Base-by-base conservation (phyloP, 2,329 filamentous ascomycete genomes). In the Claviceps digitariae region DNA sequence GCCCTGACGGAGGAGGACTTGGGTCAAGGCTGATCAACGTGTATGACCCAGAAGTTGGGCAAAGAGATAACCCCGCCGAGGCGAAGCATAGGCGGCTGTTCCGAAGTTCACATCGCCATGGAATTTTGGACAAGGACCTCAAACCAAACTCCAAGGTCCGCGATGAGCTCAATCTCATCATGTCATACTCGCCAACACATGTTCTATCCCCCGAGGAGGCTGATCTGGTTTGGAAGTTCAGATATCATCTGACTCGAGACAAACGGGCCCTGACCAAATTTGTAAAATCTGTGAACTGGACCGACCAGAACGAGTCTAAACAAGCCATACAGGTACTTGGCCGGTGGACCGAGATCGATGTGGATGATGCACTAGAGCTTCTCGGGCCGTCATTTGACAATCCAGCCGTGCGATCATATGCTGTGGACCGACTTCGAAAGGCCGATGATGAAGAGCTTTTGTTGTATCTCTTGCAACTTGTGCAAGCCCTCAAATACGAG, bases 211-310 rank as follows among this genome's bases (percentile, higher is more conserved):
- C 89, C 0, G 90, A 96, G 65, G 93, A 98, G 67, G 94, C 95
- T 64, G 93, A 98, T 67, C 76, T 96, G 51, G 82, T 98, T 21
- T 98, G 94, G 94, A 93, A 94, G 62, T 98, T 97, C 71, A 80
- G 93, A 55, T 95, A 97, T 67, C 91, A 96, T 66, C 71, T 98
- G 23, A 93, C 90, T 1, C 79, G 90, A 54, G 90, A 98, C 66
- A 98, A 98, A 68, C 77, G 86, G 61, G 87, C 91, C 2, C 74
- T 97, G 54, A 98, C 91, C 36, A 98, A 98, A 63, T 95, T 98
- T 61, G 89, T 97, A 66, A 98, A 97, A 67, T 96, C 91, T 0
- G 91, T 96, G 41, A 90, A 94, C 59, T 98, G 93, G 91, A 82
- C 81, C 50, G 91, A 95, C 66, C 78, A 81, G 48, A 82, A 82